Conservation (phyloP, 2,329 filamentous ascomycete species). For the Taxawa tesnikishii region DNA sequence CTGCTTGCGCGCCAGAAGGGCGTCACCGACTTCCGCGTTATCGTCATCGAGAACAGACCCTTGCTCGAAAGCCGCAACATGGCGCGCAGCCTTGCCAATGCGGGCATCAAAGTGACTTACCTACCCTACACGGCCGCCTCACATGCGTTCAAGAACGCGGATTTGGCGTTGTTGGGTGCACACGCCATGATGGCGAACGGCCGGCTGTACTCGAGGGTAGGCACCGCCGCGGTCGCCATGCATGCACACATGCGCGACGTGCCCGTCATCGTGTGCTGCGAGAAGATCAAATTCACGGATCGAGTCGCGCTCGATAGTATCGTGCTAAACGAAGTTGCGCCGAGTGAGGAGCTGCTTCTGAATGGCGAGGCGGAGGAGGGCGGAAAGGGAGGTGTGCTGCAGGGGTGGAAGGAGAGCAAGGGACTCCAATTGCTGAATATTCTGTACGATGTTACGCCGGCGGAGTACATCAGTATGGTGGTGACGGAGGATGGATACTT, state of each 20-base stretch:
- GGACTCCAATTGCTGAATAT: slow-evolving; percentile 57
- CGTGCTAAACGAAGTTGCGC: slow-evolving; percentile 83
- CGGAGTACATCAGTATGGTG: slow-evolving; percentile 75
- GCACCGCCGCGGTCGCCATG: slow-evolving; percentile 78
- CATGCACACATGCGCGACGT: slow-evolving; percentile 63
- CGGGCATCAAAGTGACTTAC: slow-evolving; percentile 70
- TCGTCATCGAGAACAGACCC: slow-evolving; percentile 67
- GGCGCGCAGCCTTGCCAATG: slow-evolving; percentile 55
- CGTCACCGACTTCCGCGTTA: slow-evolving; percentile 68
- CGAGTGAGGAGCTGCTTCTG: slow-evolving; percentile 51
- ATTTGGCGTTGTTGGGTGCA: slow-evolving; percentile 70
- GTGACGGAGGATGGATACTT: slow-evolving; percentile 84
- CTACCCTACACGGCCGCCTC: slow-evolving; percentile 66
- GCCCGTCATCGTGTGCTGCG: slow-evolving; percentile 79
- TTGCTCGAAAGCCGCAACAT: slow-evolving; percentile 59
- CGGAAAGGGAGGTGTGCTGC: slow-evolving; percentile 23
- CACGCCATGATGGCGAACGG: slow-evolving; percentile 96
- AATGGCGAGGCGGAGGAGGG: slow-evolving; percentile 17
- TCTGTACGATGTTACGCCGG: slow-evolving; percentile 85
- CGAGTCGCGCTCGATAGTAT: slow-evolving; percentile 85
- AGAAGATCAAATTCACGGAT: slow-evolving; percentile 90
- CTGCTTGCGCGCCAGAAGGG: slow-evolving; percentile 58
- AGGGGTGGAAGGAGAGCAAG: slow-evolving; percentile 45
- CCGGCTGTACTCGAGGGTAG: slow-evolving; percentile 73
- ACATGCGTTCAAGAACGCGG: slow-evolving; percentile 58